Conservation (phyloP, 2,329 filamentous ascomycete genomes). For the Stemphylium beticola region DNA sequence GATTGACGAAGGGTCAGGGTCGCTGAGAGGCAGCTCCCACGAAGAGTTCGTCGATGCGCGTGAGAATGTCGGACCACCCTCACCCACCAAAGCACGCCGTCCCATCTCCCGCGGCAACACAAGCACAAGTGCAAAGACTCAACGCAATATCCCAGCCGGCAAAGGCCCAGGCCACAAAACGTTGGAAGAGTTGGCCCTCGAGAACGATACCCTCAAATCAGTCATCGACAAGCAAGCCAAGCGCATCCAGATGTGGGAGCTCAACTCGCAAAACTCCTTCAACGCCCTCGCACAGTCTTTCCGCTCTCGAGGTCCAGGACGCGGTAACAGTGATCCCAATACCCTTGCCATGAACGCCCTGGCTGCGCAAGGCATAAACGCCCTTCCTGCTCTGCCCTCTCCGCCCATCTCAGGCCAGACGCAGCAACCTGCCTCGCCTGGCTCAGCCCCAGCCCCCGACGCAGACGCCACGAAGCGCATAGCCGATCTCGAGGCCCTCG, state of each 20-base stretch:
- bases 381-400: slow-evolving; percentile 27
- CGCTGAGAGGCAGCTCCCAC: slow-evolving; percentile 40
- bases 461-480: slow-evolving; percentile 26
- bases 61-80: slow-evolving; percentile 64
- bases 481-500: slow-evolving; percentile 35
- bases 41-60: slow-evolving; percentile 91
- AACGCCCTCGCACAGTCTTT: slow-evolving; percentile 84
- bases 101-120: slow-evolving; percentile 39
- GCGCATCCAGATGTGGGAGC: slow-evolving; percentile 90
- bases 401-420: slow-evolving; percentile 16
- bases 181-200: slow-evolving; percentile 84
- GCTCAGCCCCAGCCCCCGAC: slow-evolving; percentile 5
- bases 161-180: slow-evolving; percentile 62
- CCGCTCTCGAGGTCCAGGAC: slow-evolving; percentile 45
- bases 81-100: slow-evolving; percentile 50
- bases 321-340: slow-evolving; percentile 30
- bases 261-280: slow-evolving; percentile 85
- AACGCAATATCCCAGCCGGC: slow-evolving; percentile 41
- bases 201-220: slow-evolving; percentile 85
- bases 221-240: slow-evolving; percentile 86
- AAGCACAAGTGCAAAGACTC: slow-evolving; percentile 27
- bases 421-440: slow-evolving; percentile 1
- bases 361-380: slow-evolving; percentile 26
- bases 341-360: slow-evolving; percentile 40
- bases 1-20: slow-evolving; percentile 50